These are phyloP conservation scores for Calonectria pauciramosa DNA, from an alignment of 2,329 filamentous ascomycete genomes.

Conservation along the genomic window DNA sequence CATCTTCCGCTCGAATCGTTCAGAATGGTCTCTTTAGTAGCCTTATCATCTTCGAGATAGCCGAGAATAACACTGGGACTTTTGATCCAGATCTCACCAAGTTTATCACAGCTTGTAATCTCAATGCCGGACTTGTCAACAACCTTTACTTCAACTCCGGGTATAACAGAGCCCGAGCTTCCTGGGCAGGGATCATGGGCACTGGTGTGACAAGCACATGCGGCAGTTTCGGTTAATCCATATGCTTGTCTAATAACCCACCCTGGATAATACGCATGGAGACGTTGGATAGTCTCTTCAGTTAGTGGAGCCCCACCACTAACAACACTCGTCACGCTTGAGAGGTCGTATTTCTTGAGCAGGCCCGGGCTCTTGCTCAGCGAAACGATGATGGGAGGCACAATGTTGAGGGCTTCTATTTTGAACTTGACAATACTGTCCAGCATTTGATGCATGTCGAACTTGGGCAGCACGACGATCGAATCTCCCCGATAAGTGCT, in stretches of 20 bases:
- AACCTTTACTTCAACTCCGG: background rate
- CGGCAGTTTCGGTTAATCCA: background rate
- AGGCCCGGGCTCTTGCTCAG: background rate
- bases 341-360: background rate
- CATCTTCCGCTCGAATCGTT: background rate
- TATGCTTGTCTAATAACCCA: background rate
- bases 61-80: background rate
- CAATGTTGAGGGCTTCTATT: background rate
- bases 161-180: background rate
- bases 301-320: background rate
- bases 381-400: background rate
- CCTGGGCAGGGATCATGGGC: background rate
- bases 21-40: background rate
- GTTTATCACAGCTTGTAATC: background rate
- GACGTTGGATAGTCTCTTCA: background rate
- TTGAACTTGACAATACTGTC: background rate
- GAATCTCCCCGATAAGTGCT: background rate
- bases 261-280: background rate
- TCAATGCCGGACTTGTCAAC: background rate
- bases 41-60: background rate
- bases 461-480: background rate
- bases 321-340: background rate
- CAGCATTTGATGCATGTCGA: background rate
- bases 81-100: background rate
- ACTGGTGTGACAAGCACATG: background rate